These are phyloP conservation scores for Fusarium sp. DNA, from an alignment of 2,329 filamentous ascomycete genomes.

Conservation along the genomic window DNA sequence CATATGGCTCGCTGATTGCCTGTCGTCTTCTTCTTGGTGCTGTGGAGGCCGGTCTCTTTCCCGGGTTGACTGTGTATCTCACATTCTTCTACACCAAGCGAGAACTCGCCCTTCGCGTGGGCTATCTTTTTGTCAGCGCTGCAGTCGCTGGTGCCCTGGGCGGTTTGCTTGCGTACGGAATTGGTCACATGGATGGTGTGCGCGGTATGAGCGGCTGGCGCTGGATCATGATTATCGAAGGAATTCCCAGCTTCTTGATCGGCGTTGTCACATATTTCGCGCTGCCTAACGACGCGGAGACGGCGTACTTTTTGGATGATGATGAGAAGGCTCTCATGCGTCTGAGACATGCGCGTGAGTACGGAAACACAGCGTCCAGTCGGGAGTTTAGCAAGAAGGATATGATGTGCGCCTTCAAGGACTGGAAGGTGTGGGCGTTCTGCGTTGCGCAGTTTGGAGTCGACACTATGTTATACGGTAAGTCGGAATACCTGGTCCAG, in stretches of 20 bases:
- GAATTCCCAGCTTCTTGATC: slow-evolving; percentile 56
- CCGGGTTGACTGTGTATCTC: slow-evolving; percentile 75
- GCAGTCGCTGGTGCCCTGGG: slow-evolving; percentile 79
- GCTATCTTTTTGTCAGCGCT: slow-evolving; percentile 78
- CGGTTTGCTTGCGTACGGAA: slow-evolving; percentile 78
- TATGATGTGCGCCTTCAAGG: slow-evolving; percentile 73
- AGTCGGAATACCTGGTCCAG: slow-evolving; percentile 6
- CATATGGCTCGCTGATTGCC: slow-evolving; percentile 74
- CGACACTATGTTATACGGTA: slow-evolving; percentile 79
- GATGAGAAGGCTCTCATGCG: slow-evolving; percentile 75
- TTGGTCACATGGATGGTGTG: slow-evolving; percentile 78
- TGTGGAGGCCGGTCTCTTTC: slow-evolving; percentile 77
- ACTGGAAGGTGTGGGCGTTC: slow-evolving; percentile 83
- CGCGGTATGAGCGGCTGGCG: slow-evolving; percentile 75
- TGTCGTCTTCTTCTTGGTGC: slow-evolving; percentile 76
- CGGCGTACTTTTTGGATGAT: slow-evolving; percentile 69
- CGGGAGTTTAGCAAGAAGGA: slow-evolving; percentile 67
- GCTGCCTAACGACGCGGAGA: slow-evolving; percentile 57
- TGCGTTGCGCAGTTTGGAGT: slow-evolving; percentile 77
- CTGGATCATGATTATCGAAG: slow-evolving; percentile 74
- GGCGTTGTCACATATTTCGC: slow-evolving; percentile 52
- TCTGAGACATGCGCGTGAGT: slow-evolving; percentile 54
- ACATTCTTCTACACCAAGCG: slow-evolving; percentile 82
- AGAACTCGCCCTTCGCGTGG: slow-evolving; percentile 78
- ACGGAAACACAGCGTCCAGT: slow-evolving; percentile 62